These are phyloP conservation scores for Fusarium virguliforme DNA, from an alignment of 2,329 filamentous ascomycete genomes.

Conservation along the genomic window DNA sequence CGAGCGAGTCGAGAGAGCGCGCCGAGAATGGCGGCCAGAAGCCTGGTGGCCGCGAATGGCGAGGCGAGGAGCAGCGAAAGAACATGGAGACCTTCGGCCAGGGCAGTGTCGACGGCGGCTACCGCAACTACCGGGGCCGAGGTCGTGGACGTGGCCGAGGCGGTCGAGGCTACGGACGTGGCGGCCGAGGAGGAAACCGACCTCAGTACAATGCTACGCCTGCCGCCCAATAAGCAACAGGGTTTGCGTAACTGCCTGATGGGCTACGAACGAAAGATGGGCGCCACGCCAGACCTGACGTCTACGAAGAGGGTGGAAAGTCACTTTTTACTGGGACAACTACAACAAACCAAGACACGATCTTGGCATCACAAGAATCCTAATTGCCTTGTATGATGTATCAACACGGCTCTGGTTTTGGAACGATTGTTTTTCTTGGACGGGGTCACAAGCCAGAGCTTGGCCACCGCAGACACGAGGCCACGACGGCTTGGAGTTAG, in stretches of 20 bases:
- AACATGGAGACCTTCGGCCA: conserved; percentile 99
- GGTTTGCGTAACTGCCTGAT: not conserved
- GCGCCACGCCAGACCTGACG: conserved; percentile 17
- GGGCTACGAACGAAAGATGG: conserved; percentile 21
- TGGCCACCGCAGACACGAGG: conserved; percentile 40
- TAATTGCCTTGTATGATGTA: conserved; percentile 52
- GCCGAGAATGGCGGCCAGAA: conserved; percentile 79
- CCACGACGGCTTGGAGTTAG: conserved; percentile 49
- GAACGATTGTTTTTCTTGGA: conserved; percentile 45
- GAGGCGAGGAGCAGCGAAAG: conserved; percentile 92
- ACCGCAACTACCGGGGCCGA: conserved; percentile 83
- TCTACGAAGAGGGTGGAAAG: conserved; percentile 17
- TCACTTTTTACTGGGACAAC: conserved; percentile 13
- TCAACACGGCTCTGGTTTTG: conserved; percentile 49
- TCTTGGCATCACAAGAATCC: conserved; percentile 31
- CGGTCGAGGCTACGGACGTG: conserved; percentile 59
- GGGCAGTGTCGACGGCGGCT: conserved; percentile 89
- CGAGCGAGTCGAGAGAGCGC: conserved; percentile 91
- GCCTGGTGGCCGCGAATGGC: conserved; percentile 88
- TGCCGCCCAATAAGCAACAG: conserved; percentile 49
- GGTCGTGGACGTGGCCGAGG: conserved; percentile 79
- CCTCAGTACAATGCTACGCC: conserved; percentile 53
- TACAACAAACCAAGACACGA: conserved; percentile 25
- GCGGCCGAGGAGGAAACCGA: conserved; percentile 59
- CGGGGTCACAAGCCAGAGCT: conserved; percentile 34